A percentile compares a stretch with the other conserved stretches of the same genome.
phyloP scores from a whole-genome alignment of 164 flowering plant genomes.

The Stephania yunnanensis region DNA sequence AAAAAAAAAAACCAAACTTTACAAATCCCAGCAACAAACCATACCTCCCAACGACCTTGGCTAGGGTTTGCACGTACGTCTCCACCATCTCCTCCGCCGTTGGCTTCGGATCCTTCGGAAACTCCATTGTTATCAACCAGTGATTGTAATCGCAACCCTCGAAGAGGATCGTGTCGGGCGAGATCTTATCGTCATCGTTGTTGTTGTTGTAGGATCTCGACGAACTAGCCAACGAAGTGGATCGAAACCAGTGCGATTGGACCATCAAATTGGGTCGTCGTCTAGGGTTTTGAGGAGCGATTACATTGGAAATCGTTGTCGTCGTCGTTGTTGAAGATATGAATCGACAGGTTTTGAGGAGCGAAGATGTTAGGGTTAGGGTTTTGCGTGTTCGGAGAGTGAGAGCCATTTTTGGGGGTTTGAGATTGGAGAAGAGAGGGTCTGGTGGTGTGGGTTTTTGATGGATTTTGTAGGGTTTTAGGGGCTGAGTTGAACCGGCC shows the following conservation, averaged over 20 bases:
- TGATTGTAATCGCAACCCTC: constrained; percentile 96
- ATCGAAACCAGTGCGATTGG: constrained; percentile 20
- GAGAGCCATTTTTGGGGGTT: constrained; percentile 33
- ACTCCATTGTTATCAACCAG: constrained; percentile 88
- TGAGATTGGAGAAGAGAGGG: constrained; percentile 7
- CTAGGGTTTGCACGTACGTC: constrained; percentile 67
- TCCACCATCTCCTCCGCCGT: constrained; percentile 74
- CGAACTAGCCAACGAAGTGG: constrained; percentile 17
- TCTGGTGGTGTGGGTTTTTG: neutral
- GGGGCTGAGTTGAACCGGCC: neutral
- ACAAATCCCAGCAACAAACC: neutral
- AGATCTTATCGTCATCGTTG: constrained; percentile 40
- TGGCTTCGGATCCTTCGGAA: constrained; percentile 59
- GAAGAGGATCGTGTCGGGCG: constrained; percentile 57
- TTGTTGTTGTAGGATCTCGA: constrained; percentile 8
- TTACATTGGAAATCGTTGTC: neutral
- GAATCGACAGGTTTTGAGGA: constrained; percentile 19
- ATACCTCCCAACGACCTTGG: constrained; percentile 78
- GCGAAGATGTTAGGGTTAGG: constrained; percentile 30
- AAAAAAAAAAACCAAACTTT: neutral
- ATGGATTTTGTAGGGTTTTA: constrained; percentile 8
- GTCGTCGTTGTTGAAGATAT: constrained; percentile 8
- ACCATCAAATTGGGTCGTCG: neutral
- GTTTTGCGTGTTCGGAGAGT: constrained; percentile 51
- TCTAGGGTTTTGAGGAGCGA: constrained; percentile 9